These are phyloP conservation scores for Sophora flavescens DNA, from an alignment of 306 rosid species.

Conservation along the genomic window DNA sequence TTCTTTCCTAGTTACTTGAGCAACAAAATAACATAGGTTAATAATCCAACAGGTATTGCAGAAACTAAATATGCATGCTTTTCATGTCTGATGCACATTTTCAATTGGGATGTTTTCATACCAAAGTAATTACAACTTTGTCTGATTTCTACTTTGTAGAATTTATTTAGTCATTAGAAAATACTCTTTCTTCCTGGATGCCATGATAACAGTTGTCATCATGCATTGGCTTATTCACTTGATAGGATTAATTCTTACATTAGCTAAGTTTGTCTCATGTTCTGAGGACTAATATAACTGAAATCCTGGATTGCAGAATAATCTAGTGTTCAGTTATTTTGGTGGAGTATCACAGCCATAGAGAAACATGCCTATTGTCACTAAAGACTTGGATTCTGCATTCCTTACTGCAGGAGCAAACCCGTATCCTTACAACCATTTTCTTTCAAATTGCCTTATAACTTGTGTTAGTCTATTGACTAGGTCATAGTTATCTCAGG, in stretches of 20 bases:
- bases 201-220: no score
- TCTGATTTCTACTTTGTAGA: no score
- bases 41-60: background rate
- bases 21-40: background rate
- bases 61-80: background rate
- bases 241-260: background rate
- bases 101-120: background rate
- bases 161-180: no score
- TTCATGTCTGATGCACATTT: background rate
- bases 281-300: slow-evolving; percentile 39
- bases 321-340: slow-evolving; percentile 33
- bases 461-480: slow-evolving; percentile 16
- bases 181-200: no score
- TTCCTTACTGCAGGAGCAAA: slow-evolving; percentile 84
- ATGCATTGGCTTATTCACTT: no score
- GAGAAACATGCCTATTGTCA: slow-evolving; percentile 67
- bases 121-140: background rate
- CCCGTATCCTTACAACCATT: slow-evolving; percentile 77
- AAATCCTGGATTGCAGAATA: slow-evolving; percentile 51
- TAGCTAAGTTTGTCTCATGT: background rate
- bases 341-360: slow-evolving; percentile 51
- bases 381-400: slow-evolving; percentile 77
- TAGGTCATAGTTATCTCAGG: background rate
- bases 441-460: slow-evolving; percentile 36
- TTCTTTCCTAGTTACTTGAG: slow-evolving; percentile 10